Conservation (phyloP, 2,329 filamentous ascomycete species). For the Cercospora citrullina region DNA sequence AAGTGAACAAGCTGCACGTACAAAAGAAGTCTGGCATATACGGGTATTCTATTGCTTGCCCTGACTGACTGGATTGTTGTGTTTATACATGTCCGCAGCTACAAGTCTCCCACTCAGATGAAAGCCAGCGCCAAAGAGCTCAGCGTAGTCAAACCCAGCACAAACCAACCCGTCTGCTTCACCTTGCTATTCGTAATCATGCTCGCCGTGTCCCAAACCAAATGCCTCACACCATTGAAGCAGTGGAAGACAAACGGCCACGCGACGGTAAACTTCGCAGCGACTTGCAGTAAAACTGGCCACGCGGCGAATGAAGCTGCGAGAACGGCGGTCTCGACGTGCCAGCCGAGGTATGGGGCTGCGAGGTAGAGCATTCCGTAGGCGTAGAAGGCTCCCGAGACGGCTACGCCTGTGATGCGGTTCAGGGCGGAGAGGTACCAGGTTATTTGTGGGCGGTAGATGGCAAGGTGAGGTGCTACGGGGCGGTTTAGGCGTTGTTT, state of each 20-base stretch:
- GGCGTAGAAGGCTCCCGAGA: constrained; percentile 74
- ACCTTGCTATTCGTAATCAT: constrained; percentile 65
- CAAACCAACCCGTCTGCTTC: constrained; percentile 64
- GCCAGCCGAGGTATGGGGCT: constrained; percentile 72
- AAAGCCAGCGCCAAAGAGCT: constrained; percentile 53
- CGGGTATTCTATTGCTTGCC: not conserved
- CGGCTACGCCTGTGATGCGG: constrained; percentile 76
- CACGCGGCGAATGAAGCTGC: constrained; percentile 65
- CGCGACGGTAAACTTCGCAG: constrained; percentile 59
- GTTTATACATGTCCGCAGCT: not conserved
- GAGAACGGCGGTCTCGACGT: constrained; percentile 64
- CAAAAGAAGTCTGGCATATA: not conserved
- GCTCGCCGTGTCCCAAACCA: constrained; percentile 67
- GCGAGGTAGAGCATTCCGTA: constrained; percentile 80
- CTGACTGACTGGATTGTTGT: not conserved
- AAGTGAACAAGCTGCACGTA: not conserved
- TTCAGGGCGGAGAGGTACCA: constrained; percentile 76
- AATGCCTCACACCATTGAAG: constrained; percentile 70
- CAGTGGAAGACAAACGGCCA: constrained; percentile 68
- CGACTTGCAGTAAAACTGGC: constrained; percentile 59
- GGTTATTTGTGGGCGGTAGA: constrained; percentile 85
- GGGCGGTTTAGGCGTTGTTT: constrained; percentile 79
- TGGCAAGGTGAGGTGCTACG: constrained; percentile 77
- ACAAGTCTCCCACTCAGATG: constrained; percentile 19
- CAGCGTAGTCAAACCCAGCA: constrained; percentile 57